Evolutionary conservation across 1,284 basidiomycete genomes (phyloP).

Genomic region (Pseudozyma flocculosa): DNA sequence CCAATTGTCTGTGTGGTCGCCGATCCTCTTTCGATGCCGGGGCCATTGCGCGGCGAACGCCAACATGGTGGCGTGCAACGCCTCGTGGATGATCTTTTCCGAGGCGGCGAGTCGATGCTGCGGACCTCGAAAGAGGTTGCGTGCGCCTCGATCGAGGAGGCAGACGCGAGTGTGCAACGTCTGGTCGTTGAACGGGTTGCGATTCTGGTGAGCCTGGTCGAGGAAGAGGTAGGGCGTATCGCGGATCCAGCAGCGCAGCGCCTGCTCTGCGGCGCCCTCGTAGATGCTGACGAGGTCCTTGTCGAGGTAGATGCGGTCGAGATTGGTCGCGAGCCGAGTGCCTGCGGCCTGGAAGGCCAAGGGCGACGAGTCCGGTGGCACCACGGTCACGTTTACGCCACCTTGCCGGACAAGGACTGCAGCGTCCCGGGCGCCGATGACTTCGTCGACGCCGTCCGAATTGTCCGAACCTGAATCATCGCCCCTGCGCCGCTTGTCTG

Average conservation of each 20-base stretch:
- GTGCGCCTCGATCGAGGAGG: conserved; percentile 10
- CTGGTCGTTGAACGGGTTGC: conserved; percentile 8
- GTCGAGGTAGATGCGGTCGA: conserved; percentile 20
- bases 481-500: neutral
- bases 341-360: conserved; percentile 19
- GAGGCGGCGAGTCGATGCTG: conserved; percentile 3
- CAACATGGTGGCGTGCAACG: conserved; percentile 22
- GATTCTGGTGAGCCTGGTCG: conserved; percentile 10
- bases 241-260: conserved; percentile 25
- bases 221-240: conserved; percentile 23
- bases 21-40: conserved; percentile 5
- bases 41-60: conserved; percentile 32
- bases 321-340: conserved; percentile 13
- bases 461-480: neutral
- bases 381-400: conserved; percentile 1
- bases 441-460: conserved; percentile 2
- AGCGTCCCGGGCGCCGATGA: neutral
- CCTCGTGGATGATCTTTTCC: conserved; percentile 24
- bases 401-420: conserved; percentile 2
- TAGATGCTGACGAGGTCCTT: conserved; percentile 23
- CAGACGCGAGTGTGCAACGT: conserved; percentile 28
- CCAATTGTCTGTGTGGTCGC: conserved; percentile 6
- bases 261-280: conserved; percentile 25
- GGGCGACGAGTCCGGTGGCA: conserved; percentile 4
- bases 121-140: too few species aligned